A percentile compares a stretch with the other conserved stretches of the same genome.
phyloP scores from a whole-genome alignment of 495 filamentous ascomycete species.

The Achaetomiella virescens region DNA sequence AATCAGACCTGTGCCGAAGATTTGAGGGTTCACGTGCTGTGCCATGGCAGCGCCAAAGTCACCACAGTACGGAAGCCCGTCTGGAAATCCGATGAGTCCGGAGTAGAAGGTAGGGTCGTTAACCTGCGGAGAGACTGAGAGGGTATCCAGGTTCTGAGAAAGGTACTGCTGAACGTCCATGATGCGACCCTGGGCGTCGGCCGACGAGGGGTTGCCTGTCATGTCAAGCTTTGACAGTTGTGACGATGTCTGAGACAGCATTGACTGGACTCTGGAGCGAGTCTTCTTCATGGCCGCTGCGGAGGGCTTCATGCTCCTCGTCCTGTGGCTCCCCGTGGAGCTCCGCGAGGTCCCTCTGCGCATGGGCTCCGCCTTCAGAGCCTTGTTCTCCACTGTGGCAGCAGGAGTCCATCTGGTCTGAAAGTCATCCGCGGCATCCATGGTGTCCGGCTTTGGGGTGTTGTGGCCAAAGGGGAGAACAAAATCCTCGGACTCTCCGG shows the following conservation, averaged over 20 bases:
- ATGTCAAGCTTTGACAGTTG: conserved; percentile 46
- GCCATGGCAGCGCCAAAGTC: conserved; percentile 33
- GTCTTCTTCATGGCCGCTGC: conserved; percentile 33
- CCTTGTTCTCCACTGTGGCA: conserved; percentile 28
- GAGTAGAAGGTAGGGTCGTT: conserved; percentile 33
- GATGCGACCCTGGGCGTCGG: conserved; percentile 32
- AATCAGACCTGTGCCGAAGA: conserved; percentile 39
- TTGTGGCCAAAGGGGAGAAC: conserved; percentile 43
- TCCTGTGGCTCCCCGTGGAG: conserved; percentile 44
- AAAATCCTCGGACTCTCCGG: conserved; percentile 45
- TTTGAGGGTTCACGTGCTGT: conserved; percentile 43
- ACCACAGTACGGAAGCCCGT: conserved; percentile 38
- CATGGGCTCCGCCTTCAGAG: conserved; percentile 42
- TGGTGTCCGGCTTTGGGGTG: conserved; percentile 44
- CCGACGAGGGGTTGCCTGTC: conserved; percentile 38
- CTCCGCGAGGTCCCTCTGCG: conserved; percentile 41
- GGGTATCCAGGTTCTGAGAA: conserved; percentile 41
- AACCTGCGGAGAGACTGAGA: conserved; percentile 37
- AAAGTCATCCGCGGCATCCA: conserved; percentile 41
- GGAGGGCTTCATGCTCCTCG: conserved; percentile 40
- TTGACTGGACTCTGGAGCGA: conserved; percentile 39
- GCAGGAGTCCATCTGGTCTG: conserved; percentile 39
- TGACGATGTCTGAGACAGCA: conserved; percentile 37
- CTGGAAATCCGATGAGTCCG: conserved; percentile 33
- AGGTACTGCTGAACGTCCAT: conserved; percentile 42